Conservation (phyloP, 495 filamentous ascomycete genomes). For the Penicillium angulare region DNA sequence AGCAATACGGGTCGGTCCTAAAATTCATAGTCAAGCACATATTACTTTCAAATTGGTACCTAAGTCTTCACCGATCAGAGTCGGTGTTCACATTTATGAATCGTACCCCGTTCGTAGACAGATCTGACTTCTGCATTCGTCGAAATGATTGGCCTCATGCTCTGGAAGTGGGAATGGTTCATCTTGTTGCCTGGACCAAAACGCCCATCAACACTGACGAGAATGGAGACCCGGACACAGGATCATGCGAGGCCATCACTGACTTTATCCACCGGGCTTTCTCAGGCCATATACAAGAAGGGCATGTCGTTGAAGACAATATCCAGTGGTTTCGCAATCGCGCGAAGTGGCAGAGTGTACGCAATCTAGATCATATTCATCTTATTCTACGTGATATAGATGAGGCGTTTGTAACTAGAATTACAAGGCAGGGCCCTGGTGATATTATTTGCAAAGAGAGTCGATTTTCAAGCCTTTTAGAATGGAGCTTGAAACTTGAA, state of each 20-base stretch:
- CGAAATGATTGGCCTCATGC: not conserved
- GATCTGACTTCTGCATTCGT: not conserved
- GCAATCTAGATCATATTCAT: not conserved
- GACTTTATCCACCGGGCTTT: not conserved
- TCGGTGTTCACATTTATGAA: not conserved
- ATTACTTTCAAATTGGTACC: not conserved
- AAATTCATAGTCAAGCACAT: not conserved
- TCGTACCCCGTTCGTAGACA: not conserved
- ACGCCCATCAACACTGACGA: not conserved
- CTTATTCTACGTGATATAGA: not conserved
- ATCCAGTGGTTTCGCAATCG: constrained; percentile 2
- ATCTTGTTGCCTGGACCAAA: constrained; percentile 1
- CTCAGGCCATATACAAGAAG: not conserved
- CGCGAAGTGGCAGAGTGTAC: not conserved
- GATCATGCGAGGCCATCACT: not conserved
- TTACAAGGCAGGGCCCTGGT: not conserved
- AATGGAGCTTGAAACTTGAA: too few relatives aligned
- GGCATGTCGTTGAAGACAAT: not conserved
- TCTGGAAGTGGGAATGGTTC: not conserved
- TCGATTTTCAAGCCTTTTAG: too few relatives aligned
- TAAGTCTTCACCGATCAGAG: not conserved
- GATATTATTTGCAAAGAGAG: not conserved
- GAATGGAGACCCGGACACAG: not conserved
- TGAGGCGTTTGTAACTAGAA: not conserved
- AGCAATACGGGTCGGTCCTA: not conserved